Conservation (phyloP, 371 early-diverging fungal species). For the Rhizomucor pusillus region DNA sequence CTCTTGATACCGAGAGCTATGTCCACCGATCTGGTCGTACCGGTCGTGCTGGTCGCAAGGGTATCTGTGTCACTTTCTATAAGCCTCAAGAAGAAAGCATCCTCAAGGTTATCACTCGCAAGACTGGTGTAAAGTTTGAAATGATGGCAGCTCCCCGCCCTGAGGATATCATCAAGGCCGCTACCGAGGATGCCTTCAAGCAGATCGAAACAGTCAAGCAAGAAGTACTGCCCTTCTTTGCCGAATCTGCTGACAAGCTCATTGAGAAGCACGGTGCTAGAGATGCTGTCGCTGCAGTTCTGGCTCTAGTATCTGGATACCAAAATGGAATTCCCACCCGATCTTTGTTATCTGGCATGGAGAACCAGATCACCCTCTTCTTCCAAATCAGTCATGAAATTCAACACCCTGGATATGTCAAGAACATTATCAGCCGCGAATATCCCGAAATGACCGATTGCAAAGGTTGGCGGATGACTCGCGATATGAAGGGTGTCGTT, state of each 20-base stretch:
- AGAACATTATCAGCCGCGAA: slow-evolving; percentile 67
- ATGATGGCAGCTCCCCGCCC: slow-evolving; percentile 85
- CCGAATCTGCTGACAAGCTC: slow-evolving; percentile 66
- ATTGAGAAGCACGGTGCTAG: slow-evolving; percentile 63
- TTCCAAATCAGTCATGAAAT: slow-evolving; percentile 62
- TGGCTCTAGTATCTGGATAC: slow-evolving; percentile 85
- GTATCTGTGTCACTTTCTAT: slow-evolving; percentile 91
- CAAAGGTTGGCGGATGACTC: slow-evolving; percentile 78
- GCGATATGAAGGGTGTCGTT: slow-evolving; percentile 77
- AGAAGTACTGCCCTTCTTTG: slow-evolving; percentile 75
- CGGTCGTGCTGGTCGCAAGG: slow-evolving; percentile 92
- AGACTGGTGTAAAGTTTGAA: slow-evolving; percentile 80
- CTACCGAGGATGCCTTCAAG: slow-evolving; percentile 72
- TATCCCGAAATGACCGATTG: slow-evolving; percentile 68
- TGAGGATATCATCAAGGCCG: slow-evolving; percentile 79
- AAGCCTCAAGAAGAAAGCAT: slow-evolving; percentile 82
- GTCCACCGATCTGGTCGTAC: slow-evolving; percentile 99
- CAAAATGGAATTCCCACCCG: slow-evolving; percentile 77
- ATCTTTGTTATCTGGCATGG: slow-evolving; percentile 78
- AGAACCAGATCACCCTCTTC: slow-evolving; percentile 76
- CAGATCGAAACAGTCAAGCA: slow-evolving; percentile 67
- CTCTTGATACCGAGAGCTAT: slow-evolving; percentile 91
- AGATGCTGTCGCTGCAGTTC: slow-evolving; percentile 76
- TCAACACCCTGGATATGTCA: slow-evolving; percentile 78
- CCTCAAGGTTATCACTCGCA: slow-evolving; percentile 68